Evolutionary conservation across 75 land plant species (phyloP), one percentile per base, ranked within the genome.

Genomic region (Picea glauca): DNA sequence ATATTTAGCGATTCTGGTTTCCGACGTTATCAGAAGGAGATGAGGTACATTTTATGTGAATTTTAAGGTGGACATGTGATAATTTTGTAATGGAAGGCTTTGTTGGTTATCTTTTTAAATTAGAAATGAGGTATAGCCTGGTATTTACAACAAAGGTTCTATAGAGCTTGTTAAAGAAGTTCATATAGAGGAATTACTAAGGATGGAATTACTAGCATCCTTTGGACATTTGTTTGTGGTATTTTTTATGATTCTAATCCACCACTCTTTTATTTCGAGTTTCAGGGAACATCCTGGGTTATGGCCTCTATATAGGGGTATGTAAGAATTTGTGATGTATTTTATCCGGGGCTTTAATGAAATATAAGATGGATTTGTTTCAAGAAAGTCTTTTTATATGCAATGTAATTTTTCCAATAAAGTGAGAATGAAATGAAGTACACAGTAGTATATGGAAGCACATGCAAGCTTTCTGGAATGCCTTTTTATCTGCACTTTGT

Each of bases 291-390:
- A 94, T 74, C 91, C 92, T 74, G 90, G 87, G 58, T 80, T 97
- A 66, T 97, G 99, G 99, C 99, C 99, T 40, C 62, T 97, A 58
- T 97, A 97, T 75, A 89, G 99, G 88, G 99, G 99, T 94, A 86
- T 58, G 60, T 40, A 75, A 50, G 56, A 11, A 9, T 50, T 8
- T 50, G 11, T 9, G 56, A 8, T 50, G 1, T 50, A 8, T 50
- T 50, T 50, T 50, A 50, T 11, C 56, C 56, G 2, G 0, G 9
- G 56, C 56, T 9, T 50, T 50, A 50, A 1, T 50, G 12, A 50
- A 9, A 50, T 50, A 50, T 50, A 50, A 50, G 12, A 50, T 11
- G 56, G 12, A 50, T 2, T 40, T 9, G 11, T 65, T 31, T 65
- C 13, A 70, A 40, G 0, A 15, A 20, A n/a, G n/a, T 21, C 14